Base-by-base conservation (phyloP, 768 basidiomycete genomes). In the Suillus lakei region DNA sequence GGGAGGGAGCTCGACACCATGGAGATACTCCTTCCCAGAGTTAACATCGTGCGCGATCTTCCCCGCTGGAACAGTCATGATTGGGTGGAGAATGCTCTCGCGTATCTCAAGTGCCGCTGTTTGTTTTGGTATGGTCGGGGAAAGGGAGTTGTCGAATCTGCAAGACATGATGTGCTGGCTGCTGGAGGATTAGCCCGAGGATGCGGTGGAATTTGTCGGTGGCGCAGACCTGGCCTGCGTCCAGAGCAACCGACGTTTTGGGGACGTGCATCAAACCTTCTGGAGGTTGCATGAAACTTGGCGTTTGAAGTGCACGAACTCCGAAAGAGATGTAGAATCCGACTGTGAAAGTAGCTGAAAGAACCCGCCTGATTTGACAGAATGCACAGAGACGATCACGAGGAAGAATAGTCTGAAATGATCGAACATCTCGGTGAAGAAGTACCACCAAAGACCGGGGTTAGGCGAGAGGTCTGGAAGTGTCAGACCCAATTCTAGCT, bases 401-500 rank as follows among this genome's bases (percentile, higher is more conserved):
- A 98, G 81, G 84, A 98, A 99, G 80, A 98, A 98, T 5, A 91
- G 88, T 38, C 98, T 83, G 82, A 98, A 99, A 74, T 99, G 92
- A 73, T 98, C 97, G 68, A 99, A 99, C 93, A 98, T 98, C 76
- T 99, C 97, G 13, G 95, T 98, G 80, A 99, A 98, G 81, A 99
- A 99, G 77, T 99, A 99, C 97, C 97, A 99, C 92, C 95, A 95
- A 34, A 98, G 79, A 2, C 98, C 97, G 5, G 93, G 88, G 70
- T 96, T 99, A 0, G 98, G 97, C 12, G 95, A 95, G 67, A 99
- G 78, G 74, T 98, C 96, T 2, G 92, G 91, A 10, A 98, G 86
- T 23, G 85, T 86, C 26, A 98, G 72, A 92, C 77, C 94, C 95
- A 97, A 30, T 77, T 75, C 82, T 80, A 85, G 48, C 86, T 83